Evolutionary conservation across 345 rosid genomes (phyloP).

Genomic region (Draba incana): DNA sequence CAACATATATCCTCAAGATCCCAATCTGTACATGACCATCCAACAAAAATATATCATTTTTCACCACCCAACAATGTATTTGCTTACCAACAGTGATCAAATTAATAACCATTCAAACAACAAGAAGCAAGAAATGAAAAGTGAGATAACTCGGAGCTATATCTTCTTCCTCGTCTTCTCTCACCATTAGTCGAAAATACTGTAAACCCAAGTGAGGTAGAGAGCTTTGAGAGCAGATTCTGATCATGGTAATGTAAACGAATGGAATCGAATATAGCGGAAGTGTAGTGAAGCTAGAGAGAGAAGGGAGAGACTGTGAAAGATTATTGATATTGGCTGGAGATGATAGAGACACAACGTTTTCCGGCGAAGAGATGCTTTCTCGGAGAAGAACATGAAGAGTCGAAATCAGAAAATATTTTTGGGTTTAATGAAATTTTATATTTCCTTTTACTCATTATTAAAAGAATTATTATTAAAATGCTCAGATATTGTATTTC

Average conservation of each 20-base stretch:
- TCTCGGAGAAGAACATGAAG: no score
- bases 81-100: conserved; percentile 42
- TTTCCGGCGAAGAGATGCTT: no score
- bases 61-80: conserved; percentile 52
- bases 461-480: no score
- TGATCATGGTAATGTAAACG: conserved; percentile 55
- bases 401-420: no score
- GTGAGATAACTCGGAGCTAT: conserved; percentile 52
- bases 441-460: no score
- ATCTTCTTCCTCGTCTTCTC: conserved; percentile 5
- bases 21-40: conserved; percentile 59
- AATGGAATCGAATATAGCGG: conserved; percentile 47
- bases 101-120: conserved; percentile 48
- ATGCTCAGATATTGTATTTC: no score
- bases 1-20: conserved; percentile 42
- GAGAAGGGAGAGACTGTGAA: no score
- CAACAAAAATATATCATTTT: conserved; percentile 46
- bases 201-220: conserved; percentile 46
- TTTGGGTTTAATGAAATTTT: no score
- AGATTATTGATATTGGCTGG: no score
- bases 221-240: conserved; percentile 49
- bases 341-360: no score
- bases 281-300: conserved; percentile 50
- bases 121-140: conserved; percentile 48
- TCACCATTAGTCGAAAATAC: conserved; percentile 48